These are phyloP conservation scores for Lentinula guzmanii DNA, from an alignment of 768 basidiomycete genomes.

Conservation along the genomic window DNA sequence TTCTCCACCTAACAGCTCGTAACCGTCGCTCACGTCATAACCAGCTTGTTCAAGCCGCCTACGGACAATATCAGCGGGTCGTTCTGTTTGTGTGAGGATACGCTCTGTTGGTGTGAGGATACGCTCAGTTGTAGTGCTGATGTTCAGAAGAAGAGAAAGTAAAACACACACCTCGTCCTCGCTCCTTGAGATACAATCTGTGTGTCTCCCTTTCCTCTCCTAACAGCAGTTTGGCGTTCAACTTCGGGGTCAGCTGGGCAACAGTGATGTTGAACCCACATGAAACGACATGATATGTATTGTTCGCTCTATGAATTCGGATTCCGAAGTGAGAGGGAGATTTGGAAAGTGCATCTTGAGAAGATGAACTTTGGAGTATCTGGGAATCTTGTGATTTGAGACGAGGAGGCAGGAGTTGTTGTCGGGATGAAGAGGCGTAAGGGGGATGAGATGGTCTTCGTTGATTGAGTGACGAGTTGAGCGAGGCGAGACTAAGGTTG, in stretches of 20 bases:
- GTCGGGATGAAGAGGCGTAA: neutral
- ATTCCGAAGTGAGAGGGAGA: conserved; percentile 42
- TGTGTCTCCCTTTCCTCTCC: conserved; percentile 52
- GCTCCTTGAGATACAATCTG: conserved; percentile 69
- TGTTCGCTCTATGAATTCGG: conserved; percentile 73
- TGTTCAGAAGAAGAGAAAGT: too few species aligned
- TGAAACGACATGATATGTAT: conserved; percentile 63
- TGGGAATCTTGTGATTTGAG: neutral
- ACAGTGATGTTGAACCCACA: conserved; percentile 65
- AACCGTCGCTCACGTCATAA: conserved; percentile 74
- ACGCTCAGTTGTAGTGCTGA: conserved; percentile 50
- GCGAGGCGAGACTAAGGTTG: neutral
- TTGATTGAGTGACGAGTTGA: neutral
- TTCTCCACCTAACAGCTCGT: conserved; percentile 70
- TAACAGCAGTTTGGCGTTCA: conserved; percentile 52
- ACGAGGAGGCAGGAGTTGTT: neutral
- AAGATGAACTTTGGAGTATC: neutral
- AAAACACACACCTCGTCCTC: conserved; percentile 55
- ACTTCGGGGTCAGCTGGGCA: conserved; percentile 50
- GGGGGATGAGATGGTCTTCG: neutral
- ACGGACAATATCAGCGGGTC: conserved; percentile 79
- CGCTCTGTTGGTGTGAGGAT: conserved; percentile 79
- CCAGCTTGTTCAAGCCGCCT: conserved; percentile 85
- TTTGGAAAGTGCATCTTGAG: neutral
- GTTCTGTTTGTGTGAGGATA: conserved; percentile 72